Conservation (phyloP, 164 flowering plant genomes). For the Taxillus chinensis region DNA sequence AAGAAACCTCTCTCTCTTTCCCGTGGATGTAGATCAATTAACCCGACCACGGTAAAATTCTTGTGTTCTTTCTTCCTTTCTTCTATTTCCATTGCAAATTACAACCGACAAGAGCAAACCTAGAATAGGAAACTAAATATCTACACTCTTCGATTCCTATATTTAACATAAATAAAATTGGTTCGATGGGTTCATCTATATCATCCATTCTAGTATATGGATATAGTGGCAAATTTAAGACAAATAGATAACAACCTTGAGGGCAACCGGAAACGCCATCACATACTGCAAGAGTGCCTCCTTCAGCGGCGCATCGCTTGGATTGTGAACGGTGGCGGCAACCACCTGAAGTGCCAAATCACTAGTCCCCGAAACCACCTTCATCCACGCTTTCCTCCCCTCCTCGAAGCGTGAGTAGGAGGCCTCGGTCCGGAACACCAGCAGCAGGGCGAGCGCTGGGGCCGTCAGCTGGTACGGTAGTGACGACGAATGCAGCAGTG, state of each 20-base stretch:
- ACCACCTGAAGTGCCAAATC: slow-evolving; percentile 71
- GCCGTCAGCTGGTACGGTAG: slow-evolving; percentile 92
- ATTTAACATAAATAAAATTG: too few species aligned
- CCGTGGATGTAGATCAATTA: too few species aligned
- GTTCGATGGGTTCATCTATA: too few species aligned
- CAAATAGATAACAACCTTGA: slow-evolving; percentile 39
- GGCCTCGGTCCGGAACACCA: slow-evolving; percentile 88
- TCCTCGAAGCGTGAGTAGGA: slow-evolving; percentile 84
- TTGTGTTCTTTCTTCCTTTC: too few species aligned
- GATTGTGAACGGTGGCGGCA: slow-evolving; percentile 33
- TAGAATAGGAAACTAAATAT: too few species aligned
- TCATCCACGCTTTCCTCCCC: slow-evolving; percentile 87
- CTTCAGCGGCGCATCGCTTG: slow-evolving; percentile 27
- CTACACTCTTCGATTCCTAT: too few species aligned
- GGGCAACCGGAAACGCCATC: slow-evolving; percentile 81
- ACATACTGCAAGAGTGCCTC: slow-evolving; percentile 60
- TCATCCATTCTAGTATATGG: too few species aligned
- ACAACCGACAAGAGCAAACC: too few species aligned
- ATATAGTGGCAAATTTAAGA: too few species aligned
- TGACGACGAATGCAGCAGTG: slow-evolving; percentile 57
- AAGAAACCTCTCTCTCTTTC: too few species aligned
- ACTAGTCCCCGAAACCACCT: slow-evolving; percentile 52
- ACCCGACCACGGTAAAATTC: too few species aligned
- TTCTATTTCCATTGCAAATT: too few species aligned
- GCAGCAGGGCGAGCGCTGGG: slow-evolving; percentile 79